phyloP scores from a whole-genome alignment of 1,284 basidiomycete genomes.

The Anthracocystis walkeri region DNA sequence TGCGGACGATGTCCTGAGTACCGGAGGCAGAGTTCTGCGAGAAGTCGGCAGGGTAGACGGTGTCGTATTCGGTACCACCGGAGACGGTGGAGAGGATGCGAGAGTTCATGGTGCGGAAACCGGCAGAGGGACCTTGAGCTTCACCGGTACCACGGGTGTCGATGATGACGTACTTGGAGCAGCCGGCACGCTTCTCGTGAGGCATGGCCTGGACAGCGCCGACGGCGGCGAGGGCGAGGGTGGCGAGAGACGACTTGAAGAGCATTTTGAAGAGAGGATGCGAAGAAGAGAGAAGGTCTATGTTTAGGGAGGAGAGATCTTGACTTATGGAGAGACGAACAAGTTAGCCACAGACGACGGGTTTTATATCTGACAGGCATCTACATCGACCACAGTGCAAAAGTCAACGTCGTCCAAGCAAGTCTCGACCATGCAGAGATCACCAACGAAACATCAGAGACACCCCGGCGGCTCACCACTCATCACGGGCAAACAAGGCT shows the following conservation, averaged over 20 bases:
- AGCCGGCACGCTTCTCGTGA: constrained; percentile 24
- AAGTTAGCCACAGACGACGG: no score
- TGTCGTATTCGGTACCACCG: constrained; percentile 59
- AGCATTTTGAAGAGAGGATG: constrained; percentile 9
- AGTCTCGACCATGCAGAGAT: no score
- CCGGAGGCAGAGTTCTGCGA: constrained; percentile 55
- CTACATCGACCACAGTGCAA: no score
- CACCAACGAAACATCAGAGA: no score
- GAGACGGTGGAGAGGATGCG: constrained; percentile 33
- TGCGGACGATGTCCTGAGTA: constrained; percentile 54
- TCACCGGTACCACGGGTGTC: constrained; percentile 67
- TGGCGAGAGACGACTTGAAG: constrained; percentile 21
- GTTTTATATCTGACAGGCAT: no score
- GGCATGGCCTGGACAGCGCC: constrained; percentile 22
- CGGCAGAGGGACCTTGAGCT: constrained; percentile 59
- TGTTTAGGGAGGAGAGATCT: not conserved
- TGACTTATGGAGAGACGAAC: not conserved
- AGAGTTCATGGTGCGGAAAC: constrained; percentile 53
- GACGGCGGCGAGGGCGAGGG: constrained; percentile 16
- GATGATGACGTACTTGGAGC: constrained; percentile 57
- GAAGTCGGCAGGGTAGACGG: constrained; percentile 63
- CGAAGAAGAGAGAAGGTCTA: not conserved
- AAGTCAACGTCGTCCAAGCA: no score
- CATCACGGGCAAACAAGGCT: no score
- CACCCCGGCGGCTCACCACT: no score